Evolutionary conservation across 345 rosid genomes (phyloP), one percentile per base, ranked within the genome.

Genomic region (Eucalyptus erythrocorys): DNA sequence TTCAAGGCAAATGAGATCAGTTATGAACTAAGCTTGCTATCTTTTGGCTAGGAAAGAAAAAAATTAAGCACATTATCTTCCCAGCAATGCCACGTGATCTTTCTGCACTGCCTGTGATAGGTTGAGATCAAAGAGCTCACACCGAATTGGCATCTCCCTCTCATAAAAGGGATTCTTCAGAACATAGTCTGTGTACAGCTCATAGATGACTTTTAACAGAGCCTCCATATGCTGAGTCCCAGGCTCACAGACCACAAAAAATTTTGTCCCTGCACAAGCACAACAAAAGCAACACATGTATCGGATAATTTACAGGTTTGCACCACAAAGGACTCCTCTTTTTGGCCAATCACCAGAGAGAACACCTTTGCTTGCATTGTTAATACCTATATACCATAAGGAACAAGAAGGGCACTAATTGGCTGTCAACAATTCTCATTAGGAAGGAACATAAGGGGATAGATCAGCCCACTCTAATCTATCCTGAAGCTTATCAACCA

Each of bases 61-160:
- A 34, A 87, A 68, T 48, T 30, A 32, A 15, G 30, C 10, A 32
- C 66, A 34, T 76, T 50, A 89, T 89, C 90, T 71, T 80, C 98
- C 97, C 93, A 94, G 88, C 90, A 94, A 88, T 13, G 94, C 94
- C 61, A 96, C 96, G 1, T 95, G 97, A 30, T 97, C 99, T 91
- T 95, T 95, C 93, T 95, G 99, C 85, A 96, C 91, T 12, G 96
- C 97, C 92, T 93, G 97, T 37, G 96, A 89, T 87, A 97, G 89
- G 90, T 96, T 95, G 93, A 95, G 93, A 90, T 97, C 99, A 51
- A 96, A 97, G 90, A 96, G 99, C 91, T 96, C 98, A 19, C 99
- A 96, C 45, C 99, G 93, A 30, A 97, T 97, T 26, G 99, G 99
- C 99, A 96, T 97, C 95, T 97, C 99, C 97, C 96, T 96, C 94